Base-by-base conservation (phyloP, 2,329 filamentous ascomycete species). In the Monosporascus ibericus region DNA sequence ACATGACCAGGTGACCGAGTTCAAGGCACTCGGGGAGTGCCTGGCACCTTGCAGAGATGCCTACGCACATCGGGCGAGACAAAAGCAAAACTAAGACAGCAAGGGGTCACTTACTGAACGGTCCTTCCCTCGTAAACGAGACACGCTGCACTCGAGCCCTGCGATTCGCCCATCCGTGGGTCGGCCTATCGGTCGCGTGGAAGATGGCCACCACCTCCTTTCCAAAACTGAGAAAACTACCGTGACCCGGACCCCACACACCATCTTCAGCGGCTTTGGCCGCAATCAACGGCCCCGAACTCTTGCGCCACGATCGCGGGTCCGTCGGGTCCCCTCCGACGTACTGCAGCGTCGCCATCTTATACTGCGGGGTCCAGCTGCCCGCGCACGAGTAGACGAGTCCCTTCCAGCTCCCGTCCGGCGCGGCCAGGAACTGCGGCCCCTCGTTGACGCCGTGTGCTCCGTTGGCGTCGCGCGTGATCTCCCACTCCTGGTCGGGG, bases 341-440 rank as follows among this genome's bases (percentile, higher is more conserved):
- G 49, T 63, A 66, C 38, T 55, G 57, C 22, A 68, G 55, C 8
- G 60, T 51, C 1, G 63, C 65, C 59, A 68, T 65, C 60, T 68
- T 68, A 58, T 68, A 68, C 48, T 67, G 61, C 51, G 60, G 58
- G 9, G 65, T 68, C 66, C 66, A 68, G 48, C 61, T 65, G 20
- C 64, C 66, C 2, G 64, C 65, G 38, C 64, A 66, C 24, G 59
- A 63, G 49, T 63, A 68, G 6, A 60, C 64, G 6, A 68, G 54
- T 8, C 66, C 66, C 34, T 55, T 55, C 65, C 65, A 68, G 17
- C 48, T 40, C 14, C 62, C 63, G 36, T 67, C 63, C 1, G 64
- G 66, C 5, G 64, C 59, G 8, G 54, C 18, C 44, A 68, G 54
- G 54, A 65, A 68, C 54, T 68, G 65, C 51, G 66, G 66, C 0